Percentiles rank a stretch among this genome's conserved stretches.
These are phyloP conservation scores for Pseudogymnoascus sp. DNA, from an alignment of 2,329 filamentous ascomycete genomes.

Conservation along the genomic window DNA sequence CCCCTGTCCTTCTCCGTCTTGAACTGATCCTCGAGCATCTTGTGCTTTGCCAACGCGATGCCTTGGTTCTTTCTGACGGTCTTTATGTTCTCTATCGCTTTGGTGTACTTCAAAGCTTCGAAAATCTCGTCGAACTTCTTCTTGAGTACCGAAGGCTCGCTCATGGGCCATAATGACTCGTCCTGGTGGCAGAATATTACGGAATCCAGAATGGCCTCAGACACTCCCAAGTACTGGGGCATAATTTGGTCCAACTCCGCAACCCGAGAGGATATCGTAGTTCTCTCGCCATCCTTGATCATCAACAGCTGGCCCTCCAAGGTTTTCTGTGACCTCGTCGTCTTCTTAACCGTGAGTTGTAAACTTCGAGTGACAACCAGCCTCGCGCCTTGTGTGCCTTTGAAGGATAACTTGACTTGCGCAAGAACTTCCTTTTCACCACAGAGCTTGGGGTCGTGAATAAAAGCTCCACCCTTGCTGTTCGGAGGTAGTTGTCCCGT, in stretches of 20 bases:
- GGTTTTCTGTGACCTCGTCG: constrained; percentile 67
- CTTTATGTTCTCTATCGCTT: constrained; percentile 94
- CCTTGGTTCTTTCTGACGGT: constrained; percentile 74
- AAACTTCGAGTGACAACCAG: constrained; percentile 80
- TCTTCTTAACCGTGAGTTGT: constrained; percentile 81
- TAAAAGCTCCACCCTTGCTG: constrained; percentile 82
- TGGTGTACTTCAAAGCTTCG: constrained; percentile 92
- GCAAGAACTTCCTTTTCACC: constrained; percentile 85
- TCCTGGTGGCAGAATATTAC: constrained; percentile 99
- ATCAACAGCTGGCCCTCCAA: constrained; percentile 74
- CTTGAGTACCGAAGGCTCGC: constrained; percentile 76
- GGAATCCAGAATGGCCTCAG: constrained; percentile 79
- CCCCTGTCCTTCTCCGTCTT: constrained; percentile 81
- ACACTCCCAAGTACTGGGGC: constrained; percentile 80
- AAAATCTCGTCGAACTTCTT: constrained; percentile 97
- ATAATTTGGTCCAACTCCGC: constrained; percentile 78
- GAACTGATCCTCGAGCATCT: constrained; percentile 67
- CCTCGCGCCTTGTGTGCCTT: constrained; percentile 65
- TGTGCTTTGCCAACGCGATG: constrained; percentile 64
- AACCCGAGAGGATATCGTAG: constrained; percentile 69
- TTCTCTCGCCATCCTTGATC: constrained; percentile 70
- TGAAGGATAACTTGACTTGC: constrained; percentile 85
- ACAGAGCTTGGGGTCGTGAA: constrained; percentile 90
- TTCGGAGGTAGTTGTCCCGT: constrained; percentile 91
- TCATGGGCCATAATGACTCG: constrained; percentile 94